A percentile compares a stretch with the other conserved stretches of the same genome.
Evolutionary conservation across 306 rosid species (phyloP).

Genomic region (Astragalus membranaceus): DNA sequence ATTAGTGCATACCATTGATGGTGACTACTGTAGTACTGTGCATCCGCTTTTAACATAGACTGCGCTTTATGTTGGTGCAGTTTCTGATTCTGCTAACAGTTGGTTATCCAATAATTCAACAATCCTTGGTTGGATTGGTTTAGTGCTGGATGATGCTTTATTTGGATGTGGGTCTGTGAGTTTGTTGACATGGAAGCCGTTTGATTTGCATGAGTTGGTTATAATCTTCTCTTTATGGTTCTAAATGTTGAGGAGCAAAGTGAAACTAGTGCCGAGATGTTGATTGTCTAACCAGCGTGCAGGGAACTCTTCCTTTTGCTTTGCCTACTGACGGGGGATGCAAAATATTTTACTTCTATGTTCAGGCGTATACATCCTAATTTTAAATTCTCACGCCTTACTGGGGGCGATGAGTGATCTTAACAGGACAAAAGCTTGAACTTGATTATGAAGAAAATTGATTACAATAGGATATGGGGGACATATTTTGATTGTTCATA

Average conservation of each 20-base stretch:
- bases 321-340: slow-evolving; percentile 19
- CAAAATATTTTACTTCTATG: slow-evolving; percentile 20
- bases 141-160: slow-evolving; percentile 13
- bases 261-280: slow-evolving; percentile 17
- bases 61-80: slow-evolving; percentile 21
- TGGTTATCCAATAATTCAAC: slow-evolving; percentile 23
- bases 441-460: slow-evolving; percentile 17
- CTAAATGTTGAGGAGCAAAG: slow-evolving; percentile 17
- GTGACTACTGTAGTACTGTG: slow-evolving; percentile 20
- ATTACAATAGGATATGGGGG: slow-evolving; percentile 5
- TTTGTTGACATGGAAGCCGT: slow-evolving; percentile 16
- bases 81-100: slow-evolving; percentile 18
- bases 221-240: slow-evolving; percentile 10
- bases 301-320: slow-evolving; percentile 13
- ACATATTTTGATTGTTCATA: slow-evolving; percentile 13
- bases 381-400: slow-evolving; percentile 8
- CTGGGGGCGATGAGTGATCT: slow-evolving; percentile 4
- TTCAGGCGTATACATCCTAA: neutral
- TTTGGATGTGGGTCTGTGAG: slow-evolving; percentile 16
- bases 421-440: slow-evolving; percentile 3
- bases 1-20: slow-evolving; percentile 25
- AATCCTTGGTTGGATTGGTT: slow-evolving; percentile 14
- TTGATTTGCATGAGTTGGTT: slow-evolving; percentile 19
- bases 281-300: slow-evolving; percentile 20
- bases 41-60: slow-evolving; percentile 14